phyloP scores from a whole-genome alignment of 495 filamentous ascomycete genomes.

The Annulohypoxylon nitens region DNA sequence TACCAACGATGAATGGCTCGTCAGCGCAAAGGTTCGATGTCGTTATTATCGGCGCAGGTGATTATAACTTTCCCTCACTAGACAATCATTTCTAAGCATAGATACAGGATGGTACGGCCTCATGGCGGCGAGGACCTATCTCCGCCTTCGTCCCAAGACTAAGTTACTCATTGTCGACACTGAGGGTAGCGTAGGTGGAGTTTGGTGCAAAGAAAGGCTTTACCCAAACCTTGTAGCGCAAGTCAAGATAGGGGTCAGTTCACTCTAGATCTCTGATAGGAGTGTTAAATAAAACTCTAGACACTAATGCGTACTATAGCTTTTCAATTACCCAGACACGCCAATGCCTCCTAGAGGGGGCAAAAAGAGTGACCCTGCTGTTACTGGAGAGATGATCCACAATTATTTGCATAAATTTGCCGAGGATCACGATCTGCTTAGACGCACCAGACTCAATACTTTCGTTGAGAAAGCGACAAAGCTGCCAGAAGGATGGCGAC shows the following conservation, averaged over 20 bases:
- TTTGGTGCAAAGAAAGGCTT: slow-evolving; percentile 64
- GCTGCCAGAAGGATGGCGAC: slow-evolving; percentile 15
- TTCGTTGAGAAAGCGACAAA: neutral
- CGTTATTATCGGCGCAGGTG: slow-evolving; percentile 53
- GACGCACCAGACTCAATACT: slow-evolving; percentile 52
- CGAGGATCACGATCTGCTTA: slow-evolving; percentile 51
- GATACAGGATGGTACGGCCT: slow-evolving; percentile 59
- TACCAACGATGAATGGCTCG: too few species aligned
- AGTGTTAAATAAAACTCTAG: neutral
- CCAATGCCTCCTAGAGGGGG: slow-evolving; percentile 52
- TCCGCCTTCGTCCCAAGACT: slow-evolving; percentile 53
- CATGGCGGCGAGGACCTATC: slow-evolving; percentile 60
- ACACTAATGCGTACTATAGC: slow-evolving; percentile 31
- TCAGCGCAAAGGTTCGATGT: slow-evolving; percentile 30
- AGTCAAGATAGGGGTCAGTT: slow-evolving; percentile 5
- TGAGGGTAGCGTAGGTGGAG: slow-evolving; percentile 60
- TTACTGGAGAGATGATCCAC: slow-evolving; percentile 55
- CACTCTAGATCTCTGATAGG: too few species aligned
- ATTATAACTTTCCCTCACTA: too few species aligned
- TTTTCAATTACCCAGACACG: slow-evolving; percentile 57
- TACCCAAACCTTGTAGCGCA: slow-evolving; percentile 63
- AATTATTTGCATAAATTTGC: slow-evolving; percentile 52
- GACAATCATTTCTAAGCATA: neutral
- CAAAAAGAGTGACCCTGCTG: slow-evolving; percentile 39
- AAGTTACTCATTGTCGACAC: slow-evolving; percentile 64